A percentile compares a stretch with the other conserved stretches of the same genome.
These are phyloP conservation scores for Ramaria rubella DNA, from an alignment of 768 basidiomycete genomes.

Conservation along the genomic window DNA sequence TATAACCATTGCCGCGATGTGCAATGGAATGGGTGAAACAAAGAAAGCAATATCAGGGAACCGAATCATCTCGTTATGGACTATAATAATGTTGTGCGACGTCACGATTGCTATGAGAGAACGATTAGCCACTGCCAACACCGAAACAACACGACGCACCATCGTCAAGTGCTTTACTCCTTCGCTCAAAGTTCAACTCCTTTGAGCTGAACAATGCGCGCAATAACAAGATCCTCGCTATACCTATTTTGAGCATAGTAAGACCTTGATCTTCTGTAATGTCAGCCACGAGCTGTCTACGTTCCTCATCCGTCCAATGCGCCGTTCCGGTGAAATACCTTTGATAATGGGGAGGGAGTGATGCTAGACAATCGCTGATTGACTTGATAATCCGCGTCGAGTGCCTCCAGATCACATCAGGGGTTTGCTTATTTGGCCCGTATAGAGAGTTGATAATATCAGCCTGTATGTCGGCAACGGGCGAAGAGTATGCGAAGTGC, in stretches of 20 bases:
- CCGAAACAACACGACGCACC: constrained; percentile 37
- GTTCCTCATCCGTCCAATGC: constrained; percentile 65
- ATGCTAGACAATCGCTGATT: constrained; percentile 62
- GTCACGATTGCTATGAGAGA: constrained; percentile 63
- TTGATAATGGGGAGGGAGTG: constrained; percentile 65
- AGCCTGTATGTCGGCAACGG: constrained; percentile 78
- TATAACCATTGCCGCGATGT: constrained; percentile 89
- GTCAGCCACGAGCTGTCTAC: constrained; percentile 57
- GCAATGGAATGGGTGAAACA: constrained; percentile 80
- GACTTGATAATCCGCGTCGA: constrained; percentile 75
- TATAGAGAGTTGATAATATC: constrained; percentile 87
- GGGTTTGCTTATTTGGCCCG: constrained; percentile 62
- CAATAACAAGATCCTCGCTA: constrained; percentile 69
- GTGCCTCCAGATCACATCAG: constrained; percentile 66
- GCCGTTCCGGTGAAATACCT: constrained; percentile 72
- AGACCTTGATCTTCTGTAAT: constrained; percentile 79
- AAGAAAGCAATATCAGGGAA: constrained; percentile 87
- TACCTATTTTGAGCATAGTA: constrained; percentile 77
- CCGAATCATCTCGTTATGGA: constrained; percentile 76
- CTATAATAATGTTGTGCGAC: constrained; percentile 79
- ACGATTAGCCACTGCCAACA: background rate
- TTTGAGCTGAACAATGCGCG: constrained; percentile 75
- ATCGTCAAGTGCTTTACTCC: constrained; percentile 69
- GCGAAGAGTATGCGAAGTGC: constrained; percentile 70
- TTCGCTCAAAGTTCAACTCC: constrained; percentile 56